A percentile compares a stretch with the other conserved stretches of the same genome.
phyloP scores from a whole-genome alignment of 352 stramenopile genomes.

The Globisporangium camurandrum region DNA sequence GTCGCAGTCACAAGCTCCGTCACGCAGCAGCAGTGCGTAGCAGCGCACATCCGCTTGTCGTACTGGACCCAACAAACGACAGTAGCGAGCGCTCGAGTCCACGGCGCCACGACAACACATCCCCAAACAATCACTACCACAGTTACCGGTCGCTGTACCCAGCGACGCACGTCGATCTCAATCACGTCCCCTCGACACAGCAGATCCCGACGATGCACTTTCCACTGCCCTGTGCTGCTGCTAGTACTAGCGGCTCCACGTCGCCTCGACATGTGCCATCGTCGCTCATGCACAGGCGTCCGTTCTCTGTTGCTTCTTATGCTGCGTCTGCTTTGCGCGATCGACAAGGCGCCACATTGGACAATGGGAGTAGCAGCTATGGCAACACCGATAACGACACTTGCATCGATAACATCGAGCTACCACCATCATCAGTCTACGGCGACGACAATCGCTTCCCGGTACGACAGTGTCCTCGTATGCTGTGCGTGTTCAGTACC shows the following conservation, averaged over 20 bases:
- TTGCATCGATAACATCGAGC: too few relatives aligned
- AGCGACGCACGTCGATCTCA: conserved; percentile 39
- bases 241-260: not conserved
- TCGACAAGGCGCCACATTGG: not conserved
- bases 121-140: too few relatives aligned
- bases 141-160: conserved; percentile 35
- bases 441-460: conserved; percentile 36
- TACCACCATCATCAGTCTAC: conserved; percentile 1
- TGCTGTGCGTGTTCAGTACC: not conserved
- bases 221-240: too few relatives aligned
- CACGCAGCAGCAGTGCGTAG: conserved; percentile 4
- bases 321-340: too few relatives aligned
- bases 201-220: conserved; percentile 46
- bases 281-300: conserved; percentile 1
- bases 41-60: conserved; percentile 7
- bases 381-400: not conserved
- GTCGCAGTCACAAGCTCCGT: conserved; percentile 19
- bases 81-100: conserved; percentile 14
- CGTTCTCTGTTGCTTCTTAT: too few relatives aligned
- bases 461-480: conserved; percentile 13
- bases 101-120: conserved; percentile 18
- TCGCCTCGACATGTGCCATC: not conserved
- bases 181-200: conserved; percentile 37
- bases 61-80: conserved; percentile 5
- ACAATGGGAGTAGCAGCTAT: not conserved